Evolutionary conservation across 345 rosid species (phyloP).

Genomic region (Eucalyptus erythrocorys): DNA sequence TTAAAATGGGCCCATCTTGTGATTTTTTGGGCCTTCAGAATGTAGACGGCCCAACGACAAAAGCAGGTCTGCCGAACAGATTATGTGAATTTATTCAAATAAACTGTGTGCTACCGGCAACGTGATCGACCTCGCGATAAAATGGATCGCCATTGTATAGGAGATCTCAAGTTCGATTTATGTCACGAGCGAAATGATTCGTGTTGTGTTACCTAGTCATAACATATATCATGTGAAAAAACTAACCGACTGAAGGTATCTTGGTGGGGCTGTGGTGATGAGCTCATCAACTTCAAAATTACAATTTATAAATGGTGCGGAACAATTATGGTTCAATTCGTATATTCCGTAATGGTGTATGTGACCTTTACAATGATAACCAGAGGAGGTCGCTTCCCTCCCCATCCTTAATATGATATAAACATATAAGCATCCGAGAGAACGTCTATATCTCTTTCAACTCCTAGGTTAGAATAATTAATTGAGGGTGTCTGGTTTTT

Average conservation of each 20-base stretch:
- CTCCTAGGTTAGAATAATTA: not conserved
- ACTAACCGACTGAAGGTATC: not conserved
- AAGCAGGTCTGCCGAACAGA: not conserved
- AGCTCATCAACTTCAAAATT: not conserved
- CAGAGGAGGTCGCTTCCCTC: not conserved
- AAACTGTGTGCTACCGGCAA: not conserved
- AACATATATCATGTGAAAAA: not conserved
- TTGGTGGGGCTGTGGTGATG: fast-evolving
- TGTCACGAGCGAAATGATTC: fast-evolving
- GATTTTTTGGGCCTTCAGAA: not conserved
- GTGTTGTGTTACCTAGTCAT: fast-evolving
- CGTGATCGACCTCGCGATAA: not conserved
- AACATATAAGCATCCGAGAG: not conserved
- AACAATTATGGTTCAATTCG: not conserved
- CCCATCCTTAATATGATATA: not conserved
- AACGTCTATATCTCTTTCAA: not conserved
- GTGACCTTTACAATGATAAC: not conserved
- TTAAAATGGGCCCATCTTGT: not conserved
- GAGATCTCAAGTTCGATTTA: not conserved
- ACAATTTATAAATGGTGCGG: fast-evolving
- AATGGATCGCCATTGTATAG: not conserved
- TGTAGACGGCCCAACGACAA: not conserved
- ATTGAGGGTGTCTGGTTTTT: not conserved
- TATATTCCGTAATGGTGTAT: not conserved
- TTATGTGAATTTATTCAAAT: not conserved